A percentile compares a stretch with the other conserved stretches of the same genome.
Conservation (phyloP, 495 filamentous ascomycete species). For the Podospora appendiculata region DNA sequence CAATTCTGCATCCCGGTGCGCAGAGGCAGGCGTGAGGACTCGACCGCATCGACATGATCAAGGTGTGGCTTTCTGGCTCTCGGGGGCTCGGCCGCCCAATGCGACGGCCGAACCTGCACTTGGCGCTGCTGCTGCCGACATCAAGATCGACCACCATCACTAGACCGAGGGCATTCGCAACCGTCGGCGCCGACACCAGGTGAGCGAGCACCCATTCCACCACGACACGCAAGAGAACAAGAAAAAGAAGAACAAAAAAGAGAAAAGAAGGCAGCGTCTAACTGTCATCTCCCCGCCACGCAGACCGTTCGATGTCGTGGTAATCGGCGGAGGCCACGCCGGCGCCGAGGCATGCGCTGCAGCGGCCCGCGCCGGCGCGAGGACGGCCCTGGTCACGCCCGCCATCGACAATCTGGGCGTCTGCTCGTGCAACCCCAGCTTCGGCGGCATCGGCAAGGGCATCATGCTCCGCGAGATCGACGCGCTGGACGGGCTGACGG, state of each 20-base stretch:
- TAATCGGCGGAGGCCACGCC: slow-evolving; percentile 94
- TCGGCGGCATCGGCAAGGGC: slow-evolving; percentile 97
- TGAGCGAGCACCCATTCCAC: slow-evolving; percentile 7
- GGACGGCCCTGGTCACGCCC: slow-evolving; percentile 84
- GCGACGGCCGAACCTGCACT: neutral
- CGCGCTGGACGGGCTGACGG: slow-evolving; percentile 86
- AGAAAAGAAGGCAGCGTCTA: no score
- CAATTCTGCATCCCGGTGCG: no score
- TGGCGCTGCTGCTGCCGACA: neutral
- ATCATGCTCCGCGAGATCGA: slow-evolving; percentile 95
- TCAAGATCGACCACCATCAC: neutral
- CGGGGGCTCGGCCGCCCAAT: slow-evolving; percentile 16
- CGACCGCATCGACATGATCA: neutral
- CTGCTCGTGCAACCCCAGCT: slow-evolving; percentile 96
- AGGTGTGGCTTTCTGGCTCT: neutral
- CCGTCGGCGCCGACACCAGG: slow-evolving; percentile 28
- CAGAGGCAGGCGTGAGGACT: no score
- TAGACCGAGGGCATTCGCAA: slow-evolving; percentile 25
- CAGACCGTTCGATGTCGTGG: slow-evolving; percentile 84
- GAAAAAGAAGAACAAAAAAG: no score
- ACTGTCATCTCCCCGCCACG: no score
- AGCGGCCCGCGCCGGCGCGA: slow-evolving; percentile 80
- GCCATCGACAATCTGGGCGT: slow-evolving; percentile 83
- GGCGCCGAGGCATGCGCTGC: slow-evolving; percentile 93
- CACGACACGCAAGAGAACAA: neutral